These are phyloP conservation scores for Marchantia paleacea DNA, from an alignment of 225 moss, liverwort and hornwort genomes.

Conservation along the genomic window DNA sequence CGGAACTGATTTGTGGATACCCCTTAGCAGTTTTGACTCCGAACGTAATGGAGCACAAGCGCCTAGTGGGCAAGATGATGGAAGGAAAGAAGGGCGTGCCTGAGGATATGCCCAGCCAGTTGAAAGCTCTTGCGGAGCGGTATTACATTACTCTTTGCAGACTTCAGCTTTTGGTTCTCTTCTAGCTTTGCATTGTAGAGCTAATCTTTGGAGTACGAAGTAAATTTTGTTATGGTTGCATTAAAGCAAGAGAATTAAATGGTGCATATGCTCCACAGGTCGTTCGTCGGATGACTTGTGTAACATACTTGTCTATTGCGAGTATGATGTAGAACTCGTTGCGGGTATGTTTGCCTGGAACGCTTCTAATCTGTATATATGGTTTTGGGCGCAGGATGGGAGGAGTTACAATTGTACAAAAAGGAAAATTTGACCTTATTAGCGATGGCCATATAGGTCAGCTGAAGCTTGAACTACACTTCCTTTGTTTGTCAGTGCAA, in stretches of 20 bases:
- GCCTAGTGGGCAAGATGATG: conserved; percentile 69
- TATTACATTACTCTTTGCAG: conserved; percentile 14
- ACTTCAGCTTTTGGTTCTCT: not conserved
- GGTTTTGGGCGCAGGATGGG: conserved; percentile 57
- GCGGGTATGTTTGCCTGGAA: not conserved
- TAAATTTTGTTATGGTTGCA: not conserved
- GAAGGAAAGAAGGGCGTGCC: conserved; percentile 40
- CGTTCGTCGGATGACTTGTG: too few relatives aligned
- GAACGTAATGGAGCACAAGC: conserved; percentile 85
- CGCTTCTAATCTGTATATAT: not conserved
- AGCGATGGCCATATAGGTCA: conserved; percentile 88
- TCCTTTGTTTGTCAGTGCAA: not conserved
- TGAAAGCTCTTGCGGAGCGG: conserved; percentile 80
- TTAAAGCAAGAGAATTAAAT: too few relatives aligned
- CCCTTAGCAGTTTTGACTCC: conserved; percentile 83
- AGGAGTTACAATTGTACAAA: conserved; percentile 94
- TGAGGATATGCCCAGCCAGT: conserved; percentile 65
- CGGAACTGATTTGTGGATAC: conserved; percentile 72
- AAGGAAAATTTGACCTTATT: conserved; percentile 82
- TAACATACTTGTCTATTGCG: too few relatives aligned
- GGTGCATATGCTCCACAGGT: too few relatives aligned
- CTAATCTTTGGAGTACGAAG: not conserved
- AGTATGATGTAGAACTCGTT: not conserved
- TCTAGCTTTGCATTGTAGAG: not conserved
- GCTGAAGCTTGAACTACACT: not conserved